These are phyloP conservation scores for carrot (Daucus carota) DNA, from an alignment of 129 eudicot genomes.

Conservation along the genomic window DH1_v3.0 NC_030385.2:34014001-34014500, in stretches of 20 bases:
- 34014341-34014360: conserved; percentile 82
- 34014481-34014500: not conserved
- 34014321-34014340: conserved; percentile 23
- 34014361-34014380: conserved; percentile 78
- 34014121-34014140: not conserved
- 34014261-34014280: not conserved
- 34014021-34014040: not conserved
- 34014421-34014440: conserved; percentile 87
- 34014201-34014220: not conserved
- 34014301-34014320: not conserved
- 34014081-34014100: not conserved
- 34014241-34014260: not conserved
- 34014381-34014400: conserved; percentile 92
- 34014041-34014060: too few relatives aligned
- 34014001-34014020: not conserved
- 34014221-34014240: not conserved
- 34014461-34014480: not conserved
- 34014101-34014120: not conserved
- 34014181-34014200: not conserved
- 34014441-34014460: conserved; percentile 18
- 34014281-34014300: not conserved
- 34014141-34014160: not conserved
- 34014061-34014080: too few relatives aligned
- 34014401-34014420: conserved; percentile 71
- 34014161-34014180: not conserved